Evolutionary conservation across 495 filamentous ascomycete genomes (phyloP).

Genomic region (Daldinia grandis): DNA sequence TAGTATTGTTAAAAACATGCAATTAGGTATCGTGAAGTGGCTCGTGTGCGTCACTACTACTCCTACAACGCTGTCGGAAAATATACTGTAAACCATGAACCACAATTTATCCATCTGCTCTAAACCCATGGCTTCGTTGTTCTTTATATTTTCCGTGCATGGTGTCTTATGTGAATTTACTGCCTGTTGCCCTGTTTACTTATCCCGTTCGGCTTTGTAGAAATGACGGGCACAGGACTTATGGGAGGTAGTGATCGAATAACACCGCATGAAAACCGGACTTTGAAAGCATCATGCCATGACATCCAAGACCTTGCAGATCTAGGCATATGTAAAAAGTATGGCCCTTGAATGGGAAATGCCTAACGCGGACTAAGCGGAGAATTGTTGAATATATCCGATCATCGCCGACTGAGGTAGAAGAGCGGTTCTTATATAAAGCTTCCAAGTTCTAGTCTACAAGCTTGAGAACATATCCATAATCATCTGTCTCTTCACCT

Average conservation of each 20-base stretch:
- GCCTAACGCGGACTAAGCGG: background rate
- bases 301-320: background rate
- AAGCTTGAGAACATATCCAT: background rate
- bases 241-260: background rate
- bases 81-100: too few relatives aligned
- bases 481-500: background rate
- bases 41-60: too few relatives aligned
- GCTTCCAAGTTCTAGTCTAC: background rate
- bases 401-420: conserved; percentile 8
- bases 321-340: background rate
- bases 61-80: too few relatives aligned
- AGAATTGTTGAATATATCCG: conserved; percentile 22
- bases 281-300: background rate
- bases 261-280: background rate
- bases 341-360: background rate
- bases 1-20: too few relatives aligned
- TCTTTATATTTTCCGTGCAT: too few relatives aligned
- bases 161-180: too few relatives aligned
- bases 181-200: background rate
- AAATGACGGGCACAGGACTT: background rate
- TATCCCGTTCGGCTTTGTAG: background rate
- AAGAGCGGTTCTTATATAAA: background rate
- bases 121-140: too few relatives aligned
- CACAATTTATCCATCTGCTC: too few relatives aligned
- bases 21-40: too few relatives aligned